phyloP scores from a whole-genome alignment of 2,329 filamentous ascomycete genomes.

The Colletotrichum graminicola region DNA sequence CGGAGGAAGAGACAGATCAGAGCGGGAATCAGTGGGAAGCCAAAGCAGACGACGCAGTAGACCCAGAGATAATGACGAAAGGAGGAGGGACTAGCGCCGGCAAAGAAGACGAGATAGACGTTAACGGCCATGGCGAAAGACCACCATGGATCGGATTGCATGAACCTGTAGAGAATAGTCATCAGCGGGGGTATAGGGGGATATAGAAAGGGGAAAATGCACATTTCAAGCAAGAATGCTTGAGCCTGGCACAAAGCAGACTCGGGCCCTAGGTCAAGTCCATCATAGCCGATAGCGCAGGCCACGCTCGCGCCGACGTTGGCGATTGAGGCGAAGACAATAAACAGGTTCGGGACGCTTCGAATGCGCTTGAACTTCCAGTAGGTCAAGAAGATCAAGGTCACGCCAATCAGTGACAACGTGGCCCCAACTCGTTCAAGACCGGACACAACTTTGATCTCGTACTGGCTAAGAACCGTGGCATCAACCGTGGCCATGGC shows the following conservation, averaged over 20 bases:
- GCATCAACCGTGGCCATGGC: slow-evolving; percentile 41
- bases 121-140: slow-evolving; percentile 87
- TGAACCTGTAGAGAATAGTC: slow-evolving; percentile 69
- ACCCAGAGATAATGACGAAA: slow-evolving; percentile 80
- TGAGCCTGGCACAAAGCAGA: slow-evolving; percentile 72
- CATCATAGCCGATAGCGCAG: slow-evolving; percentile 78
- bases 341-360: slow-evolving; percentile 72
- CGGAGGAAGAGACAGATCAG: slow-evolving; percentile 72
- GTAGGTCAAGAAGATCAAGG: slow-evolving; percentile 66
- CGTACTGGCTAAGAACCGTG: slow-evolving; percentile 47
- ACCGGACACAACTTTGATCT: slow-evolving; percentile 58
- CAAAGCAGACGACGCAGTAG: slow-evolving; percentile 79
- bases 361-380: slow-evolving; percentile 63
- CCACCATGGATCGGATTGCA: slow-evolving; percentile 82
- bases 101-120: slow-evolving; percentile 78
- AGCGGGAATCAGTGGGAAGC: slow-evolving; percentile 76
- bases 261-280: slow-evolving; percentile 65
- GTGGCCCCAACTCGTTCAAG: slow-evolving; percentile 67
- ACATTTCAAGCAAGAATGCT: slow-evolving; percentile 76
- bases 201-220: slow-evolving; percentile 52
- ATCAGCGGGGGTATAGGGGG: slow-evolving; percentile 7
- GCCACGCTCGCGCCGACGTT: slow-evolving; percentile 72
- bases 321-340: slow-evolving; percentile 70
- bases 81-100: slow-evolving; percentile 71
- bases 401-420: slow-evolving; percentile 64